Base-by-base conservation (phyloP, 352 stramenopile species). In the Phytophthora hybrid region DNA sequence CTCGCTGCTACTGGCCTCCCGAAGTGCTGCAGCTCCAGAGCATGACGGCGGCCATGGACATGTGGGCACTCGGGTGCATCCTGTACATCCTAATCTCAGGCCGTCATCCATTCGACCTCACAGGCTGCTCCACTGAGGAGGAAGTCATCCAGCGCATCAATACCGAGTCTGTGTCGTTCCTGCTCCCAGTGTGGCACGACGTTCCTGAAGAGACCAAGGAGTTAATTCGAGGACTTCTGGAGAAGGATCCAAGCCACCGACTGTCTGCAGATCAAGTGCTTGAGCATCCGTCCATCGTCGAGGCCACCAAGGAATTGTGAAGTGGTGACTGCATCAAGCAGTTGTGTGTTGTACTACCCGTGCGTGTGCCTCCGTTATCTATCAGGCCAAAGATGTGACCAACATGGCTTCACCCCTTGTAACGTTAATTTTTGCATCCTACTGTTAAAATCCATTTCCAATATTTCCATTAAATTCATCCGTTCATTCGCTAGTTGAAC, bases 41-140 rank as follows among this genome's bases (percentile, higher is more conserved):
- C 51, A 90, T 92, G 56, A 89, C 84, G 9, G 59, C 89, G 3
- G 88, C 87, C 5, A 94, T 97, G 86, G 91, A 97, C 65, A 93
- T 96, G 81, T 97, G 91, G 91, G 85, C 90, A 5, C 81, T 97
- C 5, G 91, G 91, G 2, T 97, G 90, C 72, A 88, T 97, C 51
- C 69, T 97, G 51, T 97, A 93, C 74, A 97, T 97, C 63, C 84
- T 97, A 68, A 82, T 97, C 60, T 83, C 82, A 18, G 91, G 91
- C 1, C 79, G 86, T 21, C 91, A 97, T 51, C 91, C 91, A n/a
- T 97, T 97, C 66, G 91, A 97, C 63, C 80, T 91, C 46, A 89
- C 83, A 31, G 91, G 91, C 39, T 80, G 70, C n/a, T 88, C 89
- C 2, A 93, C 70, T 1, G 91, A 97, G 65, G 80, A 87, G 31